Conservation (phyloP, 1,284 basidiomycete species). For the Cryptococcus deneoformans region DNA sequence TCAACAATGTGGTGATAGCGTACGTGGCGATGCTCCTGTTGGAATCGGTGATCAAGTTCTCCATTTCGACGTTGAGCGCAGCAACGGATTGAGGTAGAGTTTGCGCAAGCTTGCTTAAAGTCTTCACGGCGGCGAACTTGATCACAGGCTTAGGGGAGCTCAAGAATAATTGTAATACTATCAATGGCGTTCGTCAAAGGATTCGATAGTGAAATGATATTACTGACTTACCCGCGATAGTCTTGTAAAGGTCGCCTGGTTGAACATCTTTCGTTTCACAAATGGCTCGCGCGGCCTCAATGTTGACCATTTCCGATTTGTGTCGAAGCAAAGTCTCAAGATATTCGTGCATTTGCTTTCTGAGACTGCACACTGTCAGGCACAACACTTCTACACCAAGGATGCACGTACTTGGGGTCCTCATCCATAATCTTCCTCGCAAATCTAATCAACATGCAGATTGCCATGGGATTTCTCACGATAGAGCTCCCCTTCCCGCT, state of each 20-base stretch:
- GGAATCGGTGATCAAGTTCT: constrained; percentile 93
- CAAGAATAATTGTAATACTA: constrained; percentile 88
- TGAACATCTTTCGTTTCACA: constrained; percentile 91
- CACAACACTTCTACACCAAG: neutral
- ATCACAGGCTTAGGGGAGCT: constrained; percentile 90
- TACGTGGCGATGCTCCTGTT: constrained; percentile 98
- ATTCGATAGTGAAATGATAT: neutral
- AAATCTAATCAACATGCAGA: constrained; percentile 98
- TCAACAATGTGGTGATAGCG: constrained; percentile 96
- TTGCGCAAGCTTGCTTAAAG: constrained; percentile 81
- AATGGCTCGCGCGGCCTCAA: constrained; percentile 95
- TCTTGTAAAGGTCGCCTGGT: constrained; percentile 72
- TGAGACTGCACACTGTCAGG: constrained; percentile 58
- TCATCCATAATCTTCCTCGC: constrained; percentile 98
- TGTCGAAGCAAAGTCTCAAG: constrained; percentile 95
- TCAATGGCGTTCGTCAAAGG: neutral
- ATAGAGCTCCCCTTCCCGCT: constrained; percentile 66
- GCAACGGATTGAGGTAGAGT: constrained; percentile 82
- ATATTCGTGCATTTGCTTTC: constrained; percentile 89
- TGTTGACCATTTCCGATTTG: constrained; percentile 99
- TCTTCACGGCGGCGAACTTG: constrained; percentile 97
- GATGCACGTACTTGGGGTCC: constrained; percentile 78
- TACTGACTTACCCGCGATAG: constrained; percentile 67
- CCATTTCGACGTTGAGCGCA: constrained; percentile 94
- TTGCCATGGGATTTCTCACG: constrained; percentile 93